Conservation (phyloP, 495 filamentous ascomycete genomes). For the Chaetomium fimeti region DNA sequence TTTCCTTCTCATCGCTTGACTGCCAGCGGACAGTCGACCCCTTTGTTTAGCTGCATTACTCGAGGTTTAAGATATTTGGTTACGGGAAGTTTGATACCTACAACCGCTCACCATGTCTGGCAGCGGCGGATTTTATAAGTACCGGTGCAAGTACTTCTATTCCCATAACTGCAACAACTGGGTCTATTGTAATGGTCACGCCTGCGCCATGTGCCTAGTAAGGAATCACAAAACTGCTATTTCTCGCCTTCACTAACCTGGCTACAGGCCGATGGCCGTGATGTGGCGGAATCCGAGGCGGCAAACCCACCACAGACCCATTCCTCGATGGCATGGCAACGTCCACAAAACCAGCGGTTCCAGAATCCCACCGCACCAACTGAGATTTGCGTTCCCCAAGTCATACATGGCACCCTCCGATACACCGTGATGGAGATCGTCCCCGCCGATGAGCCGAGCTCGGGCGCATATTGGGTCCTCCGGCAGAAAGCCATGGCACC, state of each 20-base stretch:
- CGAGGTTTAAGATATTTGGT: neutral
- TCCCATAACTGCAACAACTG: conserved; percentile 59
- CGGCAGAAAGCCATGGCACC: conserved; percentile 29
- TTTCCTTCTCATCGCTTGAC: conserved; percentile 24
- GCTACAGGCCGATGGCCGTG: conserved; percentile 49
- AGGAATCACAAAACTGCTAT: conserved; percentile 25
- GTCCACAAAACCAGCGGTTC: conserved; percentile 2
- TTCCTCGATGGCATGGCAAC: neutral
- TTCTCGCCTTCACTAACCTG: neutral
- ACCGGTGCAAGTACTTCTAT: conserved; percentile 60
- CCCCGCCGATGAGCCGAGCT: conserved; percentile 29
- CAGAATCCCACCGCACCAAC: conserved; percentile 20
- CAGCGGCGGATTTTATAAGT: conserved; percentile 59
- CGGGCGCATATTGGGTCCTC: conserved; percentile 37
- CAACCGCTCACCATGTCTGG: conserved; percentile 53
- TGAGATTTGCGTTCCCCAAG: conserved; percentile 43
- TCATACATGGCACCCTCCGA: conserved; percentile 44
- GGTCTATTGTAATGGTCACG: conserved; percentile 59
- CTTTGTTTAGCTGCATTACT: neutral
- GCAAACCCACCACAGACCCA: neutral
- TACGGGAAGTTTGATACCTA: neutral
- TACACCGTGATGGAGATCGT: conserved; percentile 50
- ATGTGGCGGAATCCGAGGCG: conserved; percentile 37
- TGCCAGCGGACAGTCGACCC: conserved; percentile 33
- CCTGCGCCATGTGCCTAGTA: conserved; percentile 58